Base-by-base conservation (phyloP, 164 flowering plant genomes). In the Magnolia kwangsiensis region DNA sequence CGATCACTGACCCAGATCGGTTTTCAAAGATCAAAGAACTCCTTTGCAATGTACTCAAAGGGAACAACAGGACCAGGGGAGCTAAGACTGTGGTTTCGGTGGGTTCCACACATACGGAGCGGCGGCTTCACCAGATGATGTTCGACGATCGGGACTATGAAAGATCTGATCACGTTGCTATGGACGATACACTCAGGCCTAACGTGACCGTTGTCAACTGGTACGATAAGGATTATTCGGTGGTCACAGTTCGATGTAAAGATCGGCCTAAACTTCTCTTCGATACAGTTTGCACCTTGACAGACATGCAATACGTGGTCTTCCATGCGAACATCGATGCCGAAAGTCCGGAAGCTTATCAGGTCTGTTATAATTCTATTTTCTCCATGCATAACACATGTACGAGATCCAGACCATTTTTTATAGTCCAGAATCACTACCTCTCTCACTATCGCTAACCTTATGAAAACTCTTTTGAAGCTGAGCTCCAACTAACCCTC, bases 41-140 rank as follows among this genome's bases (percentile, higher is more conserved):
- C 31, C 85, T 96, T 0, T 83, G 88, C 79, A 87, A 92, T 82
- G 96, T 94, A 8, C 87, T 96, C 1, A 88, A 78, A 76, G 96
- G 96, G 8, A 89, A 90, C 81, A 88, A 87, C 84, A 86, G 80
- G 71, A 80, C 80, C 0, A 82, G 90, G 77, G 87, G 82, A 72
- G 92, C 97, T 27, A 93, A 88, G 79, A 94, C 94, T 50, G 88
- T 84, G 13, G 89, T 91, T n/a, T 83, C 95, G 49, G 81, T 80
- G 72, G 90, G 80, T 8, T 80, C 51, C 31, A 89, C 91, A 4
- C 94, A 92, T 76, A 86, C 91, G 6, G 99, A 88, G 65, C 87
- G 99, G 73, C 84, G 99, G 86, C 94, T 96, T 78, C 99, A 96
- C 78, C 97, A 94, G 80, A 89, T 96, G 92, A 89, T 96, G 99